phyloP scores from a whole-genome alignment of 331 rosid genomes.

The Saraca asoca region DNA sequence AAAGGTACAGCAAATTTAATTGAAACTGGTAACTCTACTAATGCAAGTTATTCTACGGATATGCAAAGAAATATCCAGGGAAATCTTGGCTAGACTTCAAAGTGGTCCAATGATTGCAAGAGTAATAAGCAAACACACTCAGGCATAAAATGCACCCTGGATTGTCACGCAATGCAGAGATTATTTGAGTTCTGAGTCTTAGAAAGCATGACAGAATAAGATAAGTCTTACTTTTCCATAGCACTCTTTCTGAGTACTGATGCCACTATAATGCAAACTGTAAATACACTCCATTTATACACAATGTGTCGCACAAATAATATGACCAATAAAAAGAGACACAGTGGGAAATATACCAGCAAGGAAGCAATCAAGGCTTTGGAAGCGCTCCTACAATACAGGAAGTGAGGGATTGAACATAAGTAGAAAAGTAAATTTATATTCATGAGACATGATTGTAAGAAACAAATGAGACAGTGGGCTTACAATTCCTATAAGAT shows the following conservation, averaged over 20 bases:
- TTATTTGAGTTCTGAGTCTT: too few species aligned
- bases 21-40: not conserved
- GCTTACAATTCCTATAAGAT: conserved; percentile 81
- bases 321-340: conserved; percentile 27
- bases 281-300: conserved; percentile 7
- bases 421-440: conserved; percentile 9
- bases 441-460: not conserved
- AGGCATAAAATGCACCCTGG: conserved; percentile 1
- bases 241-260: not conserved
- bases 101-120: conserved; percentile 2
- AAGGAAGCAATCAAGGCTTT: conserved; percentile 95
- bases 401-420: conserved; percentile 27
- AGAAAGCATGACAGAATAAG: too few species aligned
- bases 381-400: conserved; percentile 80
- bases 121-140: not conserved
- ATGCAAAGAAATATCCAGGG: not conserved
- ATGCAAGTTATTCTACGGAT: not conserved
- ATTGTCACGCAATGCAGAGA: not conserved
- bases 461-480: conserved; percentile 11
- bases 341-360: conserved; percentile 61
- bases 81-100: conserved; percentile 23
- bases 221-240: too few species aligned
- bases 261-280: not conserved
- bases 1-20: not conserved
- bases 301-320: conserved; percentile 17